Evolutionary conservation across 345 rosid genomes (phyloP), one percentile per base, ranked within the genome.

Genomic region (Kandelia obovata): DNA sequence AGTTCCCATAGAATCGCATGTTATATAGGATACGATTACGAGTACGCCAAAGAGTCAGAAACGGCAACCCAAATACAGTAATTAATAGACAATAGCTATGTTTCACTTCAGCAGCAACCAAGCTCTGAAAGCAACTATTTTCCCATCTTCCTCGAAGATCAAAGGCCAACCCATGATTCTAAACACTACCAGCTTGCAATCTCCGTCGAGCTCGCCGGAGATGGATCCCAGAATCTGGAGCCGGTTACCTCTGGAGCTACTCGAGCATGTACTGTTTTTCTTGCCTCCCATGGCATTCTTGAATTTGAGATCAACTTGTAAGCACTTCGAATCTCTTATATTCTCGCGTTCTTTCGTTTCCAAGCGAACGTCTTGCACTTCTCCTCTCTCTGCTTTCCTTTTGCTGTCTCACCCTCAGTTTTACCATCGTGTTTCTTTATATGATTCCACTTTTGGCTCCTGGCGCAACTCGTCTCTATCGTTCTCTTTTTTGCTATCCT

Each of bases 181-280:
- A 11, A 16, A 51, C 30, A 43, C 49, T 13, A 43, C 4, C 19
- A n/a, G 39, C 53, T 20, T 63, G 19, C 72, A 66, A 26, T 61
- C 71, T 21, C 62, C 67, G n/a, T 0, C 68, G 1, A 61, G 13
- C 20, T 79, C 71, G 1, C 46, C 53, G 3, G 65, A 63, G 0
- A 89, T 94, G 98, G 96, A 94, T 80, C 92, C 96, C 3, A 71
- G 17, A 39, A 81, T 94, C 69, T 94, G 98, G 98, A 82, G 92
- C 80, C 66, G 62, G 21, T 69, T 91, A 64, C 97, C 97, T 2
- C 67, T 30, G 65, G 96, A 94, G 57, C 69, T 94, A 32, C 84
- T 94, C 0, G 97, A 91, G 30, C 83, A 69, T 49, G 68, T 88
- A 25, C 73, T 94, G 53, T 82, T 86, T 6, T 79, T 85, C 53